These are phyloP conservation scores for Babesia ovata DNA, from an alignment of 169 alveolate species.

Conservation along the genomic window DNA sequence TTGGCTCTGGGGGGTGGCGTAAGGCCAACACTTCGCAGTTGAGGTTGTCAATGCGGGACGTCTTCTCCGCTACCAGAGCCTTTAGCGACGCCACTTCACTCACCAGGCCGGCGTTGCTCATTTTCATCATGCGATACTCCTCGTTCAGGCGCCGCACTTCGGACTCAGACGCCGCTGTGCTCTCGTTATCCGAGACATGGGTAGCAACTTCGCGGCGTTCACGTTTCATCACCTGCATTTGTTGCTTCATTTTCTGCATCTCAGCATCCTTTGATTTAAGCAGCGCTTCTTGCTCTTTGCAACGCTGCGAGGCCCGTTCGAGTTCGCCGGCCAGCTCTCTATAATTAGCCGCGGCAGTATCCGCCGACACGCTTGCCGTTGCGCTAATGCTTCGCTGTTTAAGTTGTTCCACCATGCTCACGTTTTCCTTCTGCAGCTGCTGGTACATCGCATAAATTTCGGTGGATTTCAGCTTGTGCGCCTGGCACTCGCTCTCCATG, in stretches of 20 bases:
- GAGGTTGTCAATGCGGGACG: slow-evolving; percentile 24
- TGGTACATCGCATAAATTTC: slow-evolving; percentile 20
- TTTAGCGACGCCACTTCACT: slow-evolving; percentile 23
- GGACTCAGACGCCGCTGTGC: neutral
- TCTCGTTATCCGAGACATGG: neutral
- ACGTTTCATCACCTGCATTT: neutral
- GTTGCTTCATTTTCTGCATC: slow-evolving; percentile 10
- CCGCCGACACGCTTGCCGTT: neutral
- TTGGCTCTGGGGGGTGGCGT: neutral
- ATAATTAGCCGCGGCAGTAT: neutral
- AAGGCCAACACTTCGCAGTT: slow-evolving; percentile 22
- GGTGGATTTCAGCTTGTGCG: slow-evolving; percentile 15
- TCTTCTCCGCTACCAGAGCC: slow-evolving; percentile 22
- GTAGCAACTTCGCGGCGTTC: neutral
- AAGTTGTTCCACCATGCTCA: slow-evolving; percentile 3
- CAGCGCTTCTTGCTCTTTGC: slow-evolving; percentile 8
- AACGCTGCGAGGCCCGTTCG: neutral
- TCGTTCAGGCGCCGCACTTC: slow-evolving; percentile 10
- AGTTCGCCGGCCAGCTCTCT: slow-evolving; percentile 12
- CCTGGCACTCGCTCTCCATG: slow-evolving; percentile 29
- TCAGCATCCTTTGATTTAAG: neutral
- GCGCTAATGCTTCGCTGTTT: slow-evolving; percentile 1
- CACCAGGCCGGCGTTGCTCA: slow-evolving; percentile 23
- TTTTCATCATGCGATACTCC: slow-evolving; percentile 18
- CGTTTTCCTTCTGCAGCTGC: slow-evolving; percentile 26